Percentiles rank a stretch among this genome's conserved stretches.
phyloP scores from a whole-genome alignment of 163 green algal species.

The Smithsoniella earleae region DNA sequence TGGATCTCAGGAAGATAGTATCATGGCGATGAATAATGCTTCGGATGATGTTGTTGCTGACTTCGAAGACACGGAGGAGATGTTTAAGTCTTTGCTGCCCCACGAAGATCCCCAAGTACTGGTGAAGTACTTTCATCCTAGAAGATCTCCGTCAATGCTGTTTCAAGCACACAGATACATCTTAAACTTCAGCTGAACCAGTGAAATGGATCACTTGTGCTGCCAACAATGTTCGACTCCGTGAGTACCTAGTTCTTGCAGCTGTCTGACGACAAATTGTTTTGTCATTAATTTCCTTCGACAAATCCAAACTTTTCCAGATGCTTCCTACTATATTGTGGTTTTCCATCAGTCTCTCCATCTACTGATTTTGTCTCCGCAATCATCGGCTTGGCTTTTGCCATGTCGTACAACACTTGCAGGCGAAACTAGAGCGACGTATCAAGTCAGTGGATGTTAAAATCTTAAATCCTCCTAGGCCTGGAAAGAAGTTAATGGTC shows the following conservation, averaged over 20 bases:
- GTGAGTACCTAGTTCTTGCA: not conserved
- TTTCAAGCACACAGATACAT: not conserved
- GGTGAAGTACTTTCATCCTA: not conserved
- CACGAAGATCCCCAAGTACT: constrained; percentile 21
- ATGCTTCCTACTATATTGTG: too few relatives aligned
- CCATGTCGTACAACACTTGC: too few relatives aligned
- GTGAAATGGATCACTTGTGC: not conserved
- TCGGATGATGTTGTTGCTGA: constrained; percentile 5
- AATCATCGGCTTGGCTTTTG: too few relatives aligned
- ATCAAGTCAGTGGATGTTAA: constrained; percentile 64
- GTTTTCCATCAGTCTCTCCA: too few relatives aligned
- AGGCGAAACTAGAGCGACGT: constrained; percentile 70
- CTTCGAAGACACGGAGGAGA: not conserved
- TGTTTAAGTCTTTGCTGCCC: not conserved
- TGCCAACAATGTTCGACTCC: not conserved
- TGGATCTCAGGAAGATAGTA: constrained; percentile 47
- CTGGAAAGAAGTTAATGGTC: constrained; percentile 55
- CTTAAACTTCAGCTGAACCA: not conserved
- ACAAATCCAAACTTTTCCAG: too few relatives aligned
- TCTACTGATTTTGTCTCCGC: too few relatives aligned
- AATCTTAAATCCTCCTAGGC: constrained; percentile 41
- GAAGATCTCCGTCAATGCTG: not conserved
- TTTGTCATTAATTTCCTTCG: too few relatives aligned
- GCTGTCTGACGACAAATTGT: too few relatives aligned
- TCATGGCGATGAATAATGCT: not conserved